phyloP scores from a whole-genome alignment of 129 eudicot species.

The Daucus carota region DH1_v3.0 NC_030384.2:50345501-50346000 shows the following conservation, averaged over 20 bases:
- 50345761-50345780: slow-evolving; percentile 55
- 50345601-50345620: slow-evolving; percentile 34
- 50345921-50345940: slow-evolving; percentile 9
- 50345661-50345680: too few relatives aligned
- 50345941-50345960: slow-evolving; percentile 33
- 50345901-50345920: not conserved
- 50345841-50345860: slow-evolving; percentile 34
- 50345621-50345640: not conserved
- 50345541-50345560: slow-evolving; percentile 58
- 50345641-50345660: too few relatives aligned
- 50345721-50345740: not conserved
- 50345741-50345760: slow-evolving; percentile 12
- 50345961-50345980: slow-evolving; percentile 30
- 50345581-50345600: slow-evolving; percentile 38
- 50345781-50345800: slow-evolving; percentile 42
- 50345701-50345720: too few relatives aligned
- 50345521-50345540: slow-evolving; percentile 37
- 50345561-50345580: slow-evolving; percentile 55
- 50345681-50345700: too few relatives aligned
- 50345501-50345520: too few relatives aligned
- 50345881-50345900: slow-evolving; percentile 7
- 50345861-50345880: slow-evolving; percentile 40
- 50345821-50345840: not conserved
- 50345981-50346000: not conserved
- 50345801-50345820: slow-evolving; percentile 22